Percentiles rank a stretch among this genome's conserved stretches.
phyloP scores from a whole-genome alignment of 331 rosid genomes.

The Saraca asoca region DNA sequence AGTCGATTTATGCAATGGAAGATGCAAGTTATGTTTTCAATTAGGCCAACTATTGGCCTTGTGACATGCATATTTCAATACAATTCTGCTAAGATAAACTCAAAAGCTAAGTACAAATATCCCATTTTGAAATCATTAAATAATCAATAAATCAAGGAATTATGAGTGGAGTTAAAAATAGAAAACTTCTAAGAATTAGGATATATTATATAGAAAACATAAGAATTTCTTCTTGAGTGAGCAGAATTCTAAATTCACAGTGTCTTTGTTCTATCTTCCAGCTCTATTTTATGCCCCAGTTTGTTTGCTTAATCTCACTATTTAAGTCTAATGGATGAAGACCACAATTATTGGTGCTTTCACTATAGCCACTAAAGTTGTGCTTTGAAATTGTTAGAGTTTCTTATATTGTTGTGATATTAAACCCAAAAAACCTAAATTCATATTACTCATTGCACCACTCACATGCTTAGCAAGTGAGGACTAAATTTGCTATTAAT shows the following conservation, averaged over 20 bases:
- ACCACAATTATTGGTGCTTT: slow-evolving; percentile 31
- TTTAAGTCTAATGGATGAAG: slow-evolving; percentile 31
- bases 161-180: not conserved
- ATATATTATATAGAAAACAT: not conserved
- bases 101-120: not conserved
- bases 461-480: too few relatives aligned
- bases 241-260: not conserved
- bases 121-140: slow-evolving; percentile 1
- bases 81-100: not conserved
- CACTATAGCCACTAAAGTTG: slow-evolving; percentile 3
- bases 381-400: slow-evolving; percentile 21
- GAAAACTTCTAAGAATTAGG: slow-evolving; percentile 1
- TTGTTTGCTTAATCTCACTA: slow-evolving; percentile 32
- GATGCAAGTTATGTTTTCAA: too few relatives aligned
- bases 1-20: too few relatives aligned
- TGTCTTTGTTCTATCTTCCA: not conserved
- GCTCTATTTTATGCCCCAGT: not conserved
- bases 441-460: too few relatives aligned
- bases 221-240: not conserved
- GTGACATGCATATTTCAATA: not conserved
- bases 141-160: slow-evolving; percentile 18
- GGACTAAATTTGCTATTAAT: too few relatives aligned
- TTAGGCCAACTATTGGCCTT: not conserved
- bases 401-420: slow-evolving; percentile 33
- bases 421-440: too few relatives aligned